Percentiles rank a stretch among this genome's conserved stretches.
Evolutionary conservation across 495 filamentous ascomycete genomes (phyloP).

Genomic region (Penicillium goetzii): DNA sequence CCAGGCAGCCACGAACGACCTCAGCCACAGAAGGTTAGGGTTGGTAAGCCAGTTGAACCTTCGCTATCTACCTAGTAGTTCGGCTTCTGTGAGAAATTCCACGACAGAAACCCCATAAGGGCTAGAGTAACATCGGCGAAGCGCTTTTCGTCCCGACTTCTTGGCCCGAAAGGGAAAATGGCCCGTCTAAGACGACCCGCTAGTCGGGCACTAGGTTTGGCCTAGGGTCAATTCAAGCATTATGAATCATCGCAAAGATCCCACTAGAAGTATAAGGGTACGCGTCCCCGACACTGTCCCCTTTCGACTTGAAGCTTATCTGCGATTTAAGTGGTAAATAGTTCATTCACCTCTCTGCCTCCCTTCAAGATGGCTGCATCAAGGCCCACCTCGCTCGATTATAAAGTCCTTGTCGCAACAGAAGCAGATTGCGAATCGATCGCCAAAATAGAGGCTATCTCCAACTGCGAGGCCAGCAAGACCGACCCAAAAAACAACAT

Average conservation of each 20-base stretch:
- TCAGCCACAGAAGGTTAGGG: too few relatives aligned
- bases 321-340: neutral
- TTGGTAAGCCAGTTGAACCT: too few relatives aligned
- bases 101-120: neutral
- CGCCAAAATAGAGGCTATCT: conserved; percentile 14
- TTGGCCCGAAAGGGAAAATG: neutral
- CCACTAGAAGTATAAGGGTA: neutral
- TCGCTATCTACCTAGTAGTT: neutral
- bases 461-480: conserved; percentile 4
- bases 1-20: too few relatives aligned
- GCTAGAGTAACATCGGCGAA: neutral
- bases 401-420: conserved; percentile 18
- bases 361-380: conserved; percentile 3
- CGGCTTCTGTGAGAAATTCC: neutral
- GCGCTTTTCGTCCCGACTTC: neutral
- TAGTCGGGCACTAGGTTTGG: conserved; percentile 10
- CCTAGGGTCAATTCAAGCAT: conserved; percentile 5
- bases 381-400: neutral
- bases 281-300: neutral
- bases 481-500: conserved; percentile 3
- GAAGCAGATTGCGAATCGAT: conserved; percentile 16
- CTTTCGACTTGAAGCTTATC: neutral
- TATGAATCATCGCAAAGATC: conserved; percentile 1
- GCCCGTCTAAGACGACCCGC: neutral
- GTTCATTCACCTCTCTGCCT: too few relatives aligned